phyloP scores from a whole-genome alignment of 208 protist genomes.

The Acanthamoeba healyi region DNA sequence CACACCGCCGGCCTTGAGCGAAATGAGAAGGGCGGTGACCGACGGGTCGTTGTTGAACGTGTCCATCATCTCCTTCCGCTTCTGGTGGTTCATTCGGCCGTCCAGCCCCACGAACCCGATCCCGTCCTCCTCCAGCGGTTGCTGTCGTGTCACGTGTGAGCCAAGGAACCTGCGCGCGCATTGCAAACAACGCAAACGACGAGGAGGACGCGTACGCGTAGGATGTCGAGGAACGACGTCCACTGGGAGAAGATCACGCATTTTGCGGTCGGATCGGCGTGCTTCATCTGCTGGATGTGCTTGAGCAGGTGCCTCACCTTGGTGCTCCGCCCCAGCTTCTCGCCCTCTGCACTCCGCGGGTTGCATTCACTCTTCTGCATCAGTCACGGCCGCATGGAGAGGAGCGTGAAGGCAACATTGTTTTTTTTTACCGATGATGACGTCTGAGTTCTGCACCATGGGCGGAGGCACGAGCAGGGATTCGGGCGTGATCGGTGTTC shows the following conservation, averaged over 20 bases:
- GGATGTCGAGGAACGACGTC: slow-evolving; percentile 83
- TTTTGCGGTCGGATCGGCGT: slow-evolving; percentile 81
- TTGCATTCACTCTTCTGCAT: no score
- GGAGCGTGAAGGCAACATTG: no score
- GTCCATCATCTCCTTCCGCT: slow-evolving; percentile 77
- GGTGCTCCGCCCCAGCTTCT: not conserved
- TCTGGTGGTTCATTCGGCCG: slow-evolving; percentile 78
- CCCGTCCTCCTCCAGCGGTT: slow-evolving; percentile 65
- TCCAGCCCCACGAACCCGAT: slow-evolving; percentile 81
- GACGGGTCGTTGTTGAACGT: slow-evolving; percentile 80
- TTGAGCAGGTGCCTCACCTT: not conserved
- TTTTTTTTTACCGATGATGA: slow-evolving; percentile 33
- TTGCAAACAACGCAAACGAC: no score
- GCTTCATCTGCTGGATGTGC: not conserved
- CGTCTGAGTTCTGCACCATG: slow-evolving; percentile 22
- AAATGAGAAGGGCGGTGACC: not conserved
- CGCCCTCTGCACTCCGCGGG: not conserved
- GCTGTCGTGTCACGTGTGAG: slow-evolving; percentile 46
- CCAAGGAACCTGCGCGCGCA: not conserved
- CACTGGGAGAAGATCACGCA: slow-evolving; percentile 89
- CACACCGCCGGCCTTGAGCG: slow-evolving; percentile 87
- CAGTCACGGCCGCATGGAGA: no score
- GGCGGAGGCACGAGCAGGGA: slow-evolving; percentile 20
- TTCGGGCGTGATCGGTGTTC: slow-evolving; percentile 3
- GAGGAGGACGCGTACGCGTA: not conserved